Percentiles rank a stretch among this genome's conserved stretches.
Conservation (phyloP, 176 grass and related monocot genomes). For the Cenchrus fungigraminus region DNA sequence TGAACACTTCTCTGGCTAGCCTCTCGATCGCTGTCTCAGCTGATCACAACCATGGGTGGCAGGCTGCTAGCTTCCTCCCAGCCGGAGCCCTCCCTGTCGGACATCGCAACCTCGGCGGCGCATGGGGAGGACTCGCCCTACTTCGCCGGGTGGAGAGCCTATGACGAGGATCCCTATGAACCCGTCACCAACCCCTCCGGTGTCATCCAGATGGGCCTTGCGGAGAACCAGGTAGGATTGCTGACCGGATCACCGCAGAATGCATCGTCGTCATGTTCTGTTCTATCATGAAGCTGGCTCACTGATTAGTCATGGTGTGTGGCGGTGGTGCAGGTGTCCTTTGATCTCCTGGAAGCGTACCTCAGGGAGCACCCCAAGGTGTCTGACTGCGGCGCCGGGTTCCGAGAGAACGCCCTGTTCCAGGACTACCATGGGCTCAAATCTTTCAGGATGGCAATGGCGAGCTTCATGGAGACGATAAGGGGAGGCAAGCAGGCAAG, state of each 20-base stretch:
- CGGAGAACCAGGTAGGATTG: conserved; percentile 67
- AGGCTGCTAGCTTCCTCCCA: conserved; percentile 30
- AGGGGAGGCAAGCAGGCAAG: conserved; percentile 47
- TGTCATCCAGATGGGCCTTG: conserved; percentile 78
- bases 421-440: conserved; percentile 69
- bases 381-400: conserved; percentile 36
- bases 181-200: conserved; percentile 52
- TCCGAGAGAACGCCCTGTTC: conserved; percentile 67
- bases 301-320: conserved; percentile 9
- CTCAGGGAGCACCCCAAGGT: conserved; percentile 52
- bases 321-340: conserved; percentile 52
- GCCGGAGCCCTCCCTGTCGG: conserved; percentile 36
- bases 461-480: conserved; percentile 66
- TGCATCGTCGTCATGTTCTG: neutral
- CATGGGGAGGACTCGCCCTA: conserved; percentile 75
- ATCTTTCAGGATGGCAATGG: conserved; percentile 60
- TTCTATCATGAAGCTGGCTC: neutral
- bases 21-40: neutral
- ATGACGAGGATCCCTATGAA: conserved; percentile 65
- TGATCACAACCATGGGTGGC: conserved; percentile 19
- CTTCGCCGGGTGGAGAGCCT: conserved; percentile 74
- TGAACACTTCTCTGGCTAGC: neutral
- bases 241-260: neutral
- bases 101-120: conserved; percentile 48
- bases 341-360: conserved; percentile 64